A percentile compares a stretch with the other conserved stretches of the same genome.
phyloP scores from a whole-genome alignment of 768 basidiomycete genomes.

The Favolaschia claudopus region DNA sequence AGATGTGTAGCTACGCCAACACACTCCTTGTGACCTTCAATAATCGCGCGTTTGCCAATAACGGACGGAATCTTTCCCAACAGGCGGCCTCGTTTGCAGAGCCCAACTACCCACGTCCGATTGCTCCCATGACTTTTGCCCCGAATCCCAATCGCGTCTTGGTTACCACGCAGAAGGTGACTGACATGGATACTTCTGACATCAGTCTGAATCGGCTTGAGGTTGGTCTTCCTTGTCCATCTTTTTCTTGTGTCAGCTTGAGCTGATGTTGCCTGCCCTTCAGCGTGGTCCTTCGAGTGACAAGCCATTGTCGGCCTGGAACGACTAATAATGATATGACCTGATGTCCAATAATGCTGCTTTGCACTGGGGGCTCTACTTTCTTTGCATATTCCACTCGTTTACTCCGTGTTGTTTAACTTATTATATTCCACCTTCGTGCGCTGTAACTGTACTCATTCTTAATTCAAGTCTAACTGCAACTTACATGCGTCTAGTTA shows the following conservation, averaged over 20 bases:
- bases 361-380: no score
- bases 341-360: no score
- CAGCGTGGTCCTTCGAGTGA: no score
- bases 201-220: slow-evolving; percentile 21
- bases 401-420: no score
- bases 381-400: no score
- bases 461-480: no score
- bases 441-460: no score
- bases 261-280: neutral
- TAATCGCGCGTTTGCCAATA: slow-evolving; percentile 13
- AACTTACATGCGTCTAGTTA: no score
- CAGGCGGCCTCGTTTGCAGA: slow-evolving; percentile 10
- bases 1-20: slow-evolving; percentile 12
- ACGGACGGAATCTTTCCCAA: neutral
- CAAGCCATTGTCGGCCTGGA: slow-evolving; percentile 5
- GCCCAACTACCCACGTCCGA: neutral
- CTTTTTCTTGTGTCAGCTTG: neutral
- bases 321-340: no score
- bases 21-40: slow-evolving; percentile 23
- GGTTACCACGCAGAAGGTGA: slow-evolving; percentile 10
- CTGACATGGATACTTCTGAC: slow-evolving; percentile 13
- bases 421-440: no score
- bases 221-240: neutral
- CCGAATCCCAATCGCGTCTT: slow-evolving; percentile 15
- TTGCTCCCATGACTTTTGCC: slow-evolving; percentile 20